Conservation (phyloP, 2,329 filamentous ascomycete species). For the Fonsecaea erecta region DNA sequence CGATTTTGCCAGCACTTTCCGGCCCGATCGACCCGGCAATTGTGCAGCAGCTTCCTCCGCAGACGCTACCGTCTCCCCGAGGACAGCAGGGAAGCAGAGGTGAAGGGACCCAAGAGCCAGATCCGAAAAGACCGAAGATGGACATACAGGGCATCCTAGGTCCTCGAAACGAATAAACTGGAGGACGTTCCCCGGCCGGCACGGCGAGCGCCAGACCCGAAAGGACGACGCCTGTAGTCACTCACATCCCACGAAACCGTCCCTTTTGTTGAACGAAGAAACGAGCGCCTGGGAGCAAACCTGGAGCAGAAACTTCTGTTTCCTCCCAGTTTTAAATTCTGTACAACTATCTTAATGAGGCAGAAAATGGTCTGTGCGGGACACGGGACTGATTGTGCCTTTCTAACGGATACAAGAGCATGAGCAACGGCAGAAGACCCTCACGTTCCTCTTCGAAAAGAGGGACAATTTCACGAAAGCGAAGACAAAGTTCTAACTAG, state of each 20-base stretch:
- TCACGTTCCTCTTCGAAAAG: background rate
- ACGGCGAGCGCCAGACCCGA: background rate
- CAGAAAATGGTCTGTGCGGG: constrained; percentile 5
- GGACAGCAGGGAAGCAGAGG: constrained; percentile 14
- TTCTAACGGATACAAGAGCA: background rate
- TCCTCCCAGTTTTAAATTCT: background rate
- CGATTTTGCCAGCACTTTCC: constrained; percentile 32
- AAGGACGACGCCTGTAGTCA: background rate
- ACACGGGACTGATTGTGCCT: constrained; percentile 2
- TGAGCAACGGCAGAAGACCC: background rate
- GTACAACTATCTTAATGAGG: constrained; percentile 12
- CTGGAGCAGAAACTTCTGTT: background rate
- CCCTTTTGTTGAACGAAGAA: constrained; percentile 18
- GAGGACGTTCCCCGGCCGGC: background rate
- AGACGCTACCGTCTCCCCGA: constrained; percentile 15
- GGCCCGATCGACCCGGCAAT: constrained; percentile 36
- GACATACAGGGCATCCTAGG: constrained; percentile 38
- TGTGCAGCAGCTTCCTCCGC: constrained; percentile 26
- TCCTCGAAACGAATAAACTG: constrained; percentile 29
- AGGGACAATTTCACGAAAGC: background rate
- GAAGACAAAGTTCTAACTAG: background rate
- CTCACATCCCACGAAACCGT: constrained; percentile 6
- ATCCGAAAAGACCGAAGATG: constrained; percentile 39
- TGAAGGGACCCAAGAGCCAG: constrained; percentile 33
- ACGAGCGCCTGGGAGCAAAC: background rate